Evolutionary conservation across 352 stramenopile genomes (phyloP).

Genomic region (Phytophthora citrophthora): DNA sequence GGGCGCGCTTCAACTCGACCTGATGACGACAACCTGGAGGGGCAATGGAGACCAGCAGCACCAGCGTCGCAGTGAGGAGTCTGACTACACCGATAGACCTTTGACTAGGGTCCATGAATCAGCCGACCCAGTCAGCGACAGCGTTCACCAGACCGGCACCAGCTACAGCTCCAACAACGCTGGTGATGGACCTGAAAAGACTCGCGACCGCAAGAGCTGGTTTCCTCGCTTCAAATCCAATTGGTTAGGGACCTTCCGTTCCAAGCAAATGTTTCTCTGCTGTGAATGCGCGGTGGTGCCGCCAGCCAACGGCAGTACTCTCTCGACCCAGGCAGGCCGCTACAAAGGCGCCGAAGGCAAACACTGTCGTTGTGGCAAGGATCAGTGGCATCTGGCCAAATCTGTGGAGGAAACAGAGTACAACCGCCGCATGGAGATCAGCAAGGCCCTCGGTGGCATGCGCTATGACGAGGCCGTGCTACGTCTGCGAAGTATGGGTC

Average conservation of each 20-base stretch:
- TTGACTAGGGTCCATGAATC: not conserved
- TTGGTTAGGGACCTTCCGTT: constrained; percentile 86
- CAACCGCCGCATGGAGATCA: constrained; percentile 86
- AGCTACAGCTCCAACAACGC: constrained; percentile 78
- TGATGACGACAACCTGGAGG: not conserved
- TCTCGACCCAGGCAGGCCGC: constrained; percentile 41
- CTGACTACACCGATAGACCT: not conserved
- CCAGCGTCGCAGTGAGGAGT: not conserved
- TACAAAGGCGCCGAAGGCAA: constrained; percentile 87
- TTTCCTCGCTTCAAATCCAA: constrained; percentile 91
- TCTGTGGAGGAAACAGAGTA: constrained; percentile 84
- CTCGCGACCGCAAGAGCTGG: constrained; percentile 86
- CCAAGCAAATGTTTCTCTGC: constrained; percentile 87
- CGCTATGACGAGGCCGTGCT: constrained; percentile 83
- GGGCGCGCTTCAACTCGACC: constrained; percentile 33
- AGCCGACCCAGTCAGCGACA: constrained; percentile 31
- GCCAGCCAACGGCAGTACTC: constrained; percentile 20
- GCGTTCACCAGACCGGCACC: constrained; percentile 64
- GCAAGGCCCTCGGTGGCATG: constrained; percentile 78
- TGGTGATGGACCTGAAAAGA: constrained; percentile 85
- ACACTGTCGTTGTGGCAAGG: constrained; percentile 79
- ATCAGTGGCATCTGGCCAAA: constrained; percentile 88
- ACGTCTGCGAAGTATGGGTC: constrained; percentile 64
- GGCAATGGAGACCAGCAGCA: not conserved
- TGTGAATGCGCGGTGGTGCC: constrained; percentile 80